Conservation (phyloP, 2,329 filamentous ascomycete genomes). For the Neofusicoccum cordaticola region DNA sequence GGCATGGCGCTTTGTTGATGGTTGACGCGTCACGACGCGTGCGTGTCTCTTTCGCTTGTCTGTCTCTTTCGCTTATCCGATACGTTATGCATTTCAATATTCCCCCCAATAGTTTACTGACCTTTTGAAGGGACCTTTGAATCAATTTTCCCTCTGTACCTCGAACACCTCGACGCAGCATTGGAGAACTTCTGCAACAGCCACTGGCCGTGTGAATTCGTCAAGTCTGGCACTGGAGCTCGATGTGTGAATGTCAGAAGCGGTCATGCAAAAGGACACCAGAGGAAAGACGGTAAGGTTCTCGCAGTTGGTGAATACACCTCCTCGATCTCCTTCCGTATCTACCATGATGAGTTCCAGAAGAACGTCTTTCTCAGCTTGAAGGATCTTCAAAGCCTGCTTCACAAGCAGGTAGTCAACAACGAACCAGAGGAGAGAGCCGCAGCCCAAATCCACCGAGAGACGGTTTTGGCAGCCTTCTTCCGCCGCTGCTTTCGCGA, state of each 20-base stretch:
- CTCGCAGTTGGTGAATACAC: conserved; percentile 43
- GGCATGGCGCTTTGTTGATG: too few relatives aligned
- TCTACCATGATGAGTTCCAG: conserved; percentile 27
- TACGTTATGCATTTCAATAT: background rate
- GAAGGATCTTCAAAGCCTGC: conserved; percentile 19
- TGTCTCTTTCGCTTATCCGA: too few relatives aligned
- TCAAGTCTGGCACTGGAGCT: conserved; percentile 20
- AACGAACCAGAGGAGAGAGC: conserved; percentile 19
- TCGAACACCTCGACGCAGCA: conserved; percentile 43
- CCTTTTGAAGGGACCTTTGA: conserved; percentile 29
- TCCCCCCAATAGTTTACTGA: background rate
- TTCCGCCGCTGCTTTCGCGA: conserved; percentile 26
- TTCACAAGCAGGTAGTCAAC: background rate
- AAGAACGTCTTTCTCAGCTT: conserved; percentile 26
- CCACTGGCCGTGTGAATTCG: conserved; percentile 47
- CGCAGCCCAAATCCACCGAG: conserved; percentile 27
- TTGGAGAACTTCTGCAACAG: conserved; percentile 46
- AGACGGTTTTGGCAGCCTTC: conserved; percentile 29
- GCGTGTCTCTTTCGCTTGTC: too few relatives aligned
- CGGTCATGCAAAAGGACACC: conserved; percentile 46
- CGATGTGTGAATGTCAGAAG: conserved; percentile 40
- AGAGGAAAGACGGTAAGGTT: conserved; percentile 42
- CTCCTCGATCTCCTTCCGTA: conserved; percentile 35
- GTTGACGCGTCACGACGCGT: too few relatives aligned
- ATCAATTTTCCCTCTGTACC: conserved; percentile 42